Evolutionary conservation across 2,329 filamentous ascomycete genomes (phyloP).

Genomic region (Aspergillus oerlinghausenensis): DNA sequence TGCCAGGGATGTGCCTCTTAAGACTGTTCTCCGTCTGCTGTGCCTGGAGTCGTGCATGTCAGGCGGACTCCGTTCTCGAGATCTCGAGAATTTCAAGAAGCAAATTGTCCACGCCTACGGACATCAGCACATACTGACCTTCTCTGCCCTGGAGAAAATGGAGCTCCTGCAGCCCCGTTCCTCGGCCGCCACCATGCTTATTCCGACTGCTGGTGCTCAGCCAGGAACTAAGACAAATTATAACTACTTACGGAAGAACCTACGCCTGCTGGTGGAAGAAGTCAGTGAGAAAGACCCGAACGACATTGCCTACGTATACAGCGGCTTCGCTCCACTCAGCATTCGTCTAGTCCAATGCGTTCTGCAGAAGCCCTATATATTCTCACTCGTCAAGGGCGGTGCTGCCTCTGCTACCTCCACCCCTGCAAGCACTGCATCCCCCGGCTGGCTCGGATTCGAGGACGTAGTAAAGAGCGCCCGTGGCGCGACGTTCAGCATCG

Average conservation of each 20-base stretch:
- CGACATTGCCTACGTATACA: slow-evolving; percentile 97
- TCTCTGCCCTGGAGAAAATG: slow-evolving; percentile 82
- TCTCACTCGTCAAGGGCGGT: slow-evolving; percentile 63
- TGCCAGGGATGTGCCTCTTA: slow-evolving; percentile 72
- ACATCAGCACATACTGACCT: slow-evolving; percentile 87
- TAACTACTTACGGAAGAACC: slow-evolving; percentile 74
- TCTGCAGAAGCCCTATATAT: slow-evolving; percentile 81
- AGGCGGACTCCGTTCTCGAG: slow-evolving; percentile 80
- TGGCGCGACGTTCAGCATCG: slow-evolving; percentile 84
- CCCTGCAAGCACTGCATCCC: slow-evolving; percentile 56
- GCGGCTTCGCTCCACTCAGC: slow-evolving; percentile 89
- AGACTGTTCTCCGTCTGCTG: slow-evolving; percentile 76
- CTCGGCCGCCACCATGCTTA: slow-evolving; percentile 73
- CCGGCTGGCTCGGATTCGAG: slow-evolving; percentile 92
- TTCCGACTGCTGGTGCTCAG: slow-evolving; percentile 64
- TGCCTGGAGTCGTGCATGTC: slow-evolving; percentile 89
- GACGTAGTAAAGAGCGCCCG: slow-evolving; percentile 82
- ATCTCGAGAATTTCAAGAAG: slow-evolving; percentile 84
- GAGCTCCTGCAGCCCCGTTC: slow-evolving; percentile 75
- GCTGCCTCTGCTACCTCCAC: slow-evolving; percentile 46
- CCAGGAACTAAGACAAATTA: slow-evolving; percentile 81
- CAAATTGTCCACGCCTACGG: slow-evolving; percentile 89
- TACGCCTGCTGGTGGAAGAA: slow-evolving; percentile 89
- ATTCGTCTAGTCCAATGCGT: slow-evolving; percentile 89
- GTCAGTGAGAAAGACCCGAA: slow-evolving; percentile 92